Evolutionary conservation across 176 grass and related monocot species (phyloP).

Genomic region (Musa beccarii): DNA sequence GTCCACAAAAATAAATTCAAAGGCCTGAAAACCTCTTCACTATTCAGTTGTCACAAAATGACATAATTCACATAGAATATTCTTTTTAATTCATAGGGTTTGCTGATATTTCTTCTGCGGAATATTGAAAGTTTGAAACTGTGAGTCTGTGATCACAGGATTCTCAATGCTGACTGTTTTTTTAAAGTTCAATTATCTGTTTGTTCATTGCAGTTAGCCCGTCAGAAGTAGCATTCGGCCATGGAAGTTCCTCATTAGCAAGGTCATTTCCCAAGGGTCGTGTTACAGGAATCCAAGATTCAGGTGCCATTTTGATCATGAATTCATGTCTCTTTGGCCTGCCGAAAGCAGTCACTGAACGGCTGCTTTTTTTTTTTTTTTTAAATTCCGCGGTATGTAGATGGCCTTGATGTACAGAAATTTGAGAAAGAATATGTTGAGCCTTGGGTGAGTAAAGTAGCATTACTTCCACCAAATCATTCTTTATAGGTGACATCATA

Average conservation of each 20-base stretch:
- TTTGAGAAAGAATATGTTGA: conserved; percentile 39
- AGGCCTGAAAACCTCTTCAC: too few species aligned
- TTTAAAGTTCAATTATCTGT: conserved; percentile 8
- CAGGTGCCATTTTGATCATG: conserved; percentile 19
- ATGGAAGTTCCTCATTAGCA: conserved; percentile 36
- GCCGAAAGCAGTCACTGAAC: not conserved
- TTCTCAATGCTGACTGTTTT: conserved; percentile 7
- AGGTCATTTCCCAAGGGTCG: conserved; percentile 25
- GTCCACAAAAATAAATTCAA: too few species aligned
- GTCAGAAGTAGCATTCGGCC: conserved; percentile 53
- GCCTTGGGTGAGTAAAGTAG: conserved; percentile 44
- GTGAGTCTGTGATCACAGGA: not conserved
- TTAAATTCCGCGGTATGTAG: conserved; percentile 13
- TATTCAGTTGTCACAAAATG: too few species aligned
- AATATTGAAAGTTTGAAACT: not conserved
- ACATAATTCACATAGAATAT: too few species aligned
- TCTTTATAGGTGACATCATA: not conserved
- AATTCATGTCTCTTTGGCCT: not conserved
- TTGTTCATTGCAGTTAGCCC: conserved; percentile 21
- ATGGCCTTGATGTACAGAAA: conserved; percentile 8
- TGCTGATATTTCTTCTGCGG: not conserved
- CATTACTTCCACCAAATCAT: not conserved
- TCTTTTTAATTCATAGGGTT: not conserved
- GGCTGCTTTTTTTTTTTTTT: not conserved
- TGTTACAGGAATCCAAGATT: conserved; percentile 20